Evolutionary conservation across 2,329 filamentous ascomycete species (phyloP).

Genomic region (Monosporascus sp.): DNA sequence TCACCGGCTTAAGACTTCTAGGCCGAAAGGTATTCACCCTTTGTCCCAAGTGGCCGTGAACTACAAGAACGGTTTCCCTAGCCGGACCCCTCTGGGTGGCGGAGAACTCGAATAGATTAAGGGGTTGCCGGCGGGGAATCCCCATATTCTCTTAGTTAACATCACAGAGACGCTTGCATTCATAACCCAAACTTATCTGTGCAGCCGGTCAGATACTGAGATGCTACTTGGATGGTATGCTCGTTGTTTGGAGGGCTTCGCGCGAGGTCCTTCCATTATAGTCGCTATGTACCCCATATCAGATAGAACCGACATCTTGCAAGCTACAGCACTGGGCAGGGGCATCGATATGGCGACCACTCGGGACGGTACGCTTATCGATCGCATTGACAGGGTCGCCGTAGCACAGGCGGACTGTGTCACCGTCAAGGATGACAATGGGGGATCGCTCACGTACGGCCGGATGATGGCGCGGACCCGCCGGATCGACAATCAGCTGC

Average conservation of each 20-base stretch:
- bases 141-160: not conserved
- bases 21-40: conserved; percentile 30
- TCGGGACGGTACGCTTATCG: not conserved
- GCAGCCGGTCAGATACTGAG: not conserved
- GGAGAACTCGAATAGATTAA: not conserved
- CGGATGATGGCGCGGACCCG: not conserved
- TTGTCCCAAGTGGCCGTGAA: conserved; percentile 39
- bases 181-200: not conserved
- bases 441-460: not conserved
- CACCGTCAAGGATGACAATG: not conserved
- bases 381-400: not conserved
- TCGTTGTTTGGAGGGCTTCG: not conserved
- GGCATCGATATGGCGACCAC: not conserved
- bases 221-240: not conserved
- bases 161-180: not conserved
- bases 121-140: not conserved
- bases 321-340: not conserved
- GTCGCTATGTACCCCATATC: not conserved
- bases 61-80: not conserved
- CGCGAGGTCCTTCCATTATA: not conserved
- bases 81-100: not conserved
- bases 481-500: not conserved
- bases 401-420: not conserved
- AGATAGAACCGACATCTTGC: not conserved
- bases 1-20: conserved; percentile 28